Evolutionary conservation across 164 flowering plant species (phyloP).

Genomic region (Macadamia tetraphylla): DNA sequence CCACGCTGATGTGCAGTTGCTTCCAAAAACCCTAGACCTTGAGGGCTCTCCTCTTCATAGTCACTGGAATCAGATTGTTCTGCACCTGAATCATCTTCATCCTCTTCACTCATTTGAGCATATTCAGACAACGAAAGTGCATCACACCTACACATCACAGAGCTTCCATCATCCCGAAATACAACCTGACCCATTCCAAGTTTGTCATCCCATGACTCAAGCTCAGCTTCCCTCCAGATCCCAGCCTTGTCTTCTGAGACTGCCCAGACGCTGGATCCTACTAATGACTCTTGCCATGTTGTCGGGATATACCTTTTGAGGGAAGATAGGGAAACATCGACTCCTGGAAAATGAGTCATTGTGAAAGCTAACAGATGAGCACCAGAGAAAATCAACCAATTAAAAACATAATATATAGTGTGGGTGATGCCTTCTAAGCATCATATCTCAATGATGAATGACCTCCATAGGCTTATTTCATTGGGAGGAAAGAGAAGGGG

Average conservation of each 20-base stretch:
- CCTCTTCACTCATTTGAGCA: conserved; percentile 57
- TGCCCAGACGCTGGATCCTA: conserved; percentile 81
- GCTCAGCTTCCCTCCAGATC: conserved; percentile 87
- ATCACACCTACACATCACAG: conserved; percentile 52
- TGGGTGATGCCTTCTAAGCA: no score
- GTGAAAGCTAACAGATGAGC: not conserved
- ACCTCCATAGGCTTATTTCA: no score
- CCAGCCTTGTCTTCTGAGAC: conserved; percentile 44
- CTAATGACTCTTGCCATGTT: conserved; percentile 57
- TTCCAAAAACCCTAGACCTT: conserved; percentile 77
- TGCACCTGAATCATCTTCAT: conserved; percentile 31
- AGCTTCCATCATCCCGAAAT: conserved; percentile 75
- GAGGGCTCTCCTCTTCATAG: conserved; percentile 46
- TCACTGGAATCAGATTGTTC: conserved; percentile 53
- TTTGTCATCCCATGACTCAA: conserved; percentile 75
- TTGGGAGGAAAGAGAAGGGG: no score
- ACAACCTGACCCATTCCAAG: conserved; percentile 48
- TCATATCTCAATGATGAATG: no score
- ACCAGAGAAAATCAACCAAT: not conserved
- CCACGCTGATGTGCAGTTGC: conserved; percentile 50
- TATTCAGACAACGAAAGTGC: conserved; percentile 58
- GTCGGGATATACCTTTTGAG: conserved; percentile 62
- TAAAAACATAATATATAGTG: no score
- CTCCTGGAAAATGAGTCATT: conserved; percentile 36
- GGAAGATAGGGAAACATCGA: conserved; percentile 62